phyloP scores from a whole-genome alignment of 768 basidiomycete species.

The Agrocybe pediades region DNA sequence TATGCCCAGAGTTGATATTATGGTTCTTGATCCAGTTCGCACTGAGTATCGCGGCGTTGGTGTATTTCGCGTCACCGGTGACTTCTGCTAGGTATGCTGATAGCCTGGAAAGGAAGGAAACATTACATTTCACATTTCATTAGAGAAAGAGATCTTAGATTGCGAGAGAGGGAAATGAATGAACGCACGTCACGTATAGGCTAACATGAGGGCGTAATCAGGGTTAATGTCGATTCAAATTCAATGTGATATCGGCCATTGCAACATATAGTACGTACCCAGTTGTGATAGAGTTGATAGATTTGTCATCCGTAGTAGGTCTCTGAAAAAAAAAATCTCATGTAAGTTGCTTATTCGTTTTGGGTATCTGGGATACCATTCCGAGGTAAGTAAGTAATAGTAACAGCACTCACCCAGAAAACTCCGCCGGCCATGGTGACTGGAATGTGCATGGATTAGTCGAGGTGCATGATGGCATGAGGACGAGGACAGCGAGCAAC shows the following conservation, averaged over 20 bases:
- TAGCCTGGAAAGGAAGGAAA: too few relatives aligned
- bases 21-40: constrained; percentile 50
- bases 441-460: constrained; percentile 13
- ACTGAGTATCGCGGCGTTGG: constrained; percentile 43
- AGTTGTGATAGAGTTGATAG: constrained; percentile 52
- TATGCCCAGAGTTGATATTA: constrained; percentile 41
- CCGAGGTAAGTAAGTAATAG: too few relatives aligned
- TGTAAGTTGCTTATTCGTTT: neutral
- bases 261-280: constrained; percentile 33
- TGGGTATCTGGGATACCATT: neutral
- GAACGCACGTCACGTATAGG: constrained; percentile 39
- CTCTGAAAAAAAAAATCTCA: constrained; percentile 29
- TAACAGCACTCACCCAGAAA: constrained; percentile 53
- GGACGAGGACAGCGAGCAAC: constrained; percentile 17
- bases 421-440: constrained; percentile 56
- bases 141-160: neutral
- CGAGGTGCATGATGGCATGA: too few relatives aligned
- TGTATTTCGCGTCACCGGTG: constrained; percentile 47
- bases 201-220: constrained; percentile 25
- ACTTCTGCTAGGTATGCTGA: constrained; percentile 52
- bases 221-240: neutral
- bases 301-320: constrained; percentile 40
- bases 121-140: too few relatives aligned
- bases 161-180: neutral
- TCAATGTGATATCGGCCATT: neutral